Conservation (phyloP, 345 rosid species). For the Eucalyptus polybractea region DNA sequence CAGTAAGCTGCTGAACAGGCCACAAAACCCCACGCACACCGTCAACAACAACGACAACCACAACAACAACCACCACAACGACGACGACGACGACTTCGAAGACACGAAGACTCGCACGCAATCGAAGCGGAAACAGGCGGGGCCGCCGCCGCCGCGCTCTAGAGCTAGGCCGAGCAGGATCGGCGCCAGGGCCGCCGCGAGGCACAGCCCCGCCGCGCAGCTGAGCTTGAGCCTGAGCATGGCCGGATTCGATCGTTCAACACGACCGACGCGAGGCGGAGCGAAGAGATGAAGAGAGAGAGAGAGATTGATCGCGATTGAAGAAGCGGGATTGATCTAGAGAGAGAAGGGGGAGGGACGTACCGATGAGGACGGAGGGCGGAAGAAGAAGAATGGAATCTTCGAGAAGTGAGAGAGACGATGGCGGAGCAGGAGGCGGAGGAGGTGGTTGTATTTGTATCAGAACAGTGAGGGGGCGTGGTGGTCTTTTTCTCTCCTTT, state of each 20-base stretch:
- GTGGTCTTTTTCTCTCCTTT: neutral
- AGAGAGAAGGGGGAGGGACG: neutral
- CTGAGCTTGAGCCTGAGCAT: neutral
- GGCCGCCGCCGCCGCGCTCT: neutral
- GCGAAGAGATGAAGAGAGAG: neutral
- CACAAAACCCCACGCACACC: constrained; percentile 5
- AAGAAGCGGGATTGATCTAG: neutral
- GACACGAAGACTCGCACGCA: neutral
- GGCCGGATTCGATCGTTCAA: neutral
- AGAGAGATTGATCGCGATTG: neutral
- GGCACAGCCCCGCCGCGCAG: neutral
- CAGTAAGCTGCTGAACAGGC: constrained; percentile 39
- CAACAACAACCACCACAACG: neutral
- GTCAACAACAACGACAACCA: neutral
- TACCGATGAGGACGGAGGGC: neutral
- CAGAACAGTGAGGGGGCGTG: neutral
- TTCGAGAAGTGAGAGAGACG: neutral
- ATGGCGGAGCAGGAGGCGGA: neutral
- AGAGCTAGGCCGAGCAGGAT: neutral
- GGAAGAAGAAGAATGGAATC: neutral
- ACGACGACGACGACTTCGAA: neutral
- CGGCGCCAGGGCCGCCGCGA: neutral
- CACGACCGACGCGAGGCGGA: neutral
- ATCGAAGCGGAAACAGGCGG: neutral
- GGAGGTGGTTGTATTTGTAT: neutral